A percentile compares a stretch with the other conserved stretches of the same genome.
Evolutionary conservation across 257 asterid genomes (phyloP).

Genomic region (Solanum appendiculatum): DNA sequence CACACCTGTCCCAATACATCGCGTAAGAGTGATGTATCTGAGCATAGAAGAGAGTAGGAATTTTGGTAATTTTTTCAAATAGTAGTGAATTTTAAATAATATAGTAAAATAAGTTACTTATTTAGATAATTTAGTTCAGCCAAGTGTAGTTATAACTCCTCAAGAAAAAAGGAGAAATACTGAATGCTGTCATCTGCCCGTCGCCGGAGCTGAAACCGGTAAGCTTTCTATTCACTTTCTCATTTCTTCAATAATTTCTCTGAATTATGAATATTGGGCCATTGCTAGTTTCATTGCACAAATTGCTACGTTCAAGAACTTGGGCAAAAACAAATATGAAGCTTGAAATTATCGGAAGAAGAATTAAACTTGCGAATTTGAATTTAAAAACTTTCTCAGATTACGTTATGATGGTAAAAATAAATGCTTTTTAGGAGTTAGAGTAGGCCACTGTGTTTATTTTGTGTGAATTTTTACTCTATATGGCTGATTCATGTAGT

Average conservation of each 20-base stretch:
- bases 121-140: too few relatives aligned
- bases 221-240: not conserved
- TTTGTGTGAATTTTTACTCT: not conserved
- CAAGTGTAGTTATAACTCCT: not conserved
- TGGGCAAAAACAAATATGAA: not conserved
- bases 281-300: not conserved
- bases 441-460: not conserved
- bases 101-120: too few relatives aligned
- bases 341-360: not conserved
- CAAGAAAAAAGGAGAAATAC: not conserved
- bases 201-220: not conserved
- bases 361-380: not conserved
- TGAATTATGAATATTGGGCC: not conserved
- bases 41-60: too few relatives aligned
- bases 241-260: not conserved
- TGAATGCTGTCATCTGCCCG: not conserved
- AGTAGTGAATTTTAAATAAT: too few relatives aligned
- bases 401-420: not conserved
- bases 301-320: not conserved
- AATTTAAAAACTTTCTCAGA: not conserved
- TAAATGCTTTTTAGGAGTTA: not conserved
- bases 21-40: too few relatives aligned
- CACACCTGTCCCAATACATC: too few relatives aligned
- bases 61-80: too few relatives aligned
- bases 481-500: not conserved